A percentile compares a stretch with the other conserved stretches of the same genome.
Evolutionary conservation across 768 basidiomycete species (phyloP).

Genomic region (Pisolithus tinctorius): DNA sequence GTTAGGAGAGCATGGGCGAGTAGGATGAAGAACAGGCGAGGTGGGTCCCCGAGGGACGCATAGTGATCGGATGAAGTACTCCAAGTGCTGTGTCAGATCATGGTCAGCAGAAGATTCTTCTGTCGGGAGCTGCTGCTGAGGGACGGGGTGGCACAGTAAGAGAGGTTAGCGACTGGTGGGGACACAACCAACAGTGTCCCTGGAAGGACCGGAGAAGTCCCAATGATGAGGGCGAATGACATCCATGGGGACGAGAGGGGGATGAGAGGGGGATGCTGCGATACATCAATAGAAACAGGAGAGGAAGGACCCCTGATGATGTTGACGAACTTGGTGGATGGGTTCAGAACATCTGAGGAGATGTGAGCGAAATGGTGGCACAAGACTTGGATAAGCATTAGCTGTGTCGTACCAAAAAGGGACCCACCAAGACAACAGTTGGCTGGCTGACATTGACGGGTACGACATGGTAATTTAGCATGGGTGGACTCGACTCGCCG

Average conservation of each 20-base stretch:
- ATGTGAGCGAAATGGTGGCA: no score
- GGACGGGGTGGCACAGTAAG: no score
- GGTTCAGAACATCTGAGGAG: no score
- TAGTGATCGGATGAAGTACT: slow-evolving; percentile 41
- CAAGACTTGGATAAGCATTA: no score
- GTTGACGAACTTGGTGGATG: no score
- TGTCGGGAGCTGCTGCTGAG: no score
- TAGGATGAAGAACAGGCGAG: slow-evolving; percentile 50
- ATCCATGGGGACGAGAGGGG: slow-evolving; percentile 74
- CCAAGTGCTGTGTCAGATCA: slow-evolving; percentile 39
- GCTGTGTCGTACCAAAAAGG: no score
- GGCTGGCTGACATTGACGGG: no score
- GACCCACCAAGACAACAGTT: no score
- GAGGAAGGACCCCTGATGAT: slow-evolving; percentile 80
- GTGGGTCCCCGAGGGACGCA: slow-evolving; percentile 52
- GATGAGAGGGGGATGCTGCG: slow-evolving; percentile 55
- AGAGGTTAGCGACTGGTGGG: slow-evolving; percentile 50
- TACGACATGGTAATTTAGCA: no score
- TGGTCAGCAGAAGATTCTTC: slow-evolving; percentile 39
- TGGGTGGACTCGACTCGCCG: no score
- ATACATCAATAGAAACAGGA: slow-evolving; percentile 73
- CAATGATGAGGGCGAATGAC: slow-evolving; percentile 52
- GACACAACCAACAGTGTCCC: slow-evolving; percentile 41
- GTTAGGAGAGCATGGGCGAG: slow-evolving; percentile 48
- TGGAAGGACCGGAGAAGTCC: no score